A percentile compares a stretch with the other conserved stretches of the same genome.
These are phyloP conservation scores for Isoetes taiwanensis DNA, from an alignment of 75 land plant species.

Conservation along the genomic window DNA sequence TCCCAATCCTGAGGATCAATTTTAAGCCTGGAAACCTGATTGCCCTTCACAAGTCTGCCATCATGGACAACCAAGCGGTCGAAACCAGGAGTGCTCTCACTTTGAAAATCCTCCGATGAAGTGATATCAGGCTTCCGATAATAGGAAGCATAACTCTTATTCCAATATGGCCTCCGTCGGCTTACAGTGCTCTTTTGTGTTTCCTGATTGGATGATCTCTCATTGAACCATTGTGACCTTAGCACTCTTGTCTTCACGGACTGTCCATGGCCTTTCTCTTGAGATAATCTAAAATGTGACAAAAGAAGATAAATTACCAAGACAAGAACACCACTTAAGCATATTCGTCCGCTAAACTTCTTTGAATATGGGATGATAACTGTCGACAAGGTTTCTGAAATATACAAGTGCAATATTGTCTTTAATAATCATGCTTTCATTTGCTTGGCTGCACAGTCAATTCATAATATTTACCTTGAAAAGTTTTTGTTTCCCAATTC, in stretches of 20 bases:
- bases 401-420: background rate
- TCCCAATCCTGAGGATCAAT: too few relatives aligned
- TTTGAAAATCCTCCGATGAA: too few relatives aligned
- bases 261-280: conserved; percentile 8
- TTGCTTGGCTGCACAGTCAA: too few relatives aligned
- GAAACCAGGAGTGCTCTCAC: too few relatives aligned
- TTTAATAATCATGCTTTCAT: background rate
- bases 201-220: conserved; percentile 2
- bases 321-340: background rate
- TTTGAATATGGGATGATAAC: background rate
- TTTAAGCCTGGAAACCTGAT: too few relatives aligned
- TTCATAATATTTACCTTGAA: conserved; percentile 1
- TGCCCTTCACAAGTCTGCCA: background rate
- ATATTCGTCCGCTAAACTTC: background rate
- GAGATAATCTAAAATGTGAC: background rate
- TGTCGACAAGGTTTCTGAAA: background rate
- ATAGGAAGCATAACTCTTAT: too few relatives aligned
- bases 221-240: conserved; percentile 21
- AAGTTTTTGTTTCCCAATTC: background rate
- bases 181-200: background rate
- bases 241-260: conserved; percentile 12
- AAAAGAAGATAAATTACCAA: background rate
- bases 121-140: too few relatives aligned
- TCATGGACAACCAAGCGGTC: conserved; percentile 1
- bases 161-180: too few relatives aligned